A percentile compares a stretch with the other conserved stretches of the same genome.
Conservation (phyloP, 768 basidiomycete genomes). For the Boletus subparvulus region DNA sequence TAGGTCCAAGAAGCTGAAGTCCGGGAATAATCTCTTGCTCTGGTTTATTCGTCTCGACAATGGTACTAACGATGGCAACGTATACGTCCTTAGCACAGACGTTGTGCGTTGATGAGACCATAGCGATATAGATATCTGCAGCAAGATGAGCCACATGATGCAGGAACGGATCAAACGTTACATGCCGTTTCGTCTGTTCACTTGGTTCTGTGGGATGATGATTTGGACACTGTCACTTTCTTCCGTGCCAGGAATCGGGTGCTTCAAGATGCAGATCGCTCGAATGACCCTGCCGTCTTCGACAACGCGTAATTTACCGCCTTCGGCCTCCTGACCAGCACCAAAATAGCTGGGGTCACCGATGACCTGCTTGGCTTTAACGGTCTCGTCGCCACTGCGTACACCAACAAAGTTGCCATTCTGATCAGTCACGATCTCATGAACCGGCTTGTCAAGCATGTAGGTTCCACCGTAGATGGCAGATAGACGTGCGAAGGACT, state of each 20-base stretch:
- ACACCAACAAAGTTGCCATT: conserved; percentile 94
- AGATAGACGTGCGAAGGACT: conserved; percentile 95
- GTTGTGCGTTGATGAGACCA: conserved; percentile 96
- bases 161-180: conserved; percentile 2
- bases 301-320: conserved; percentile 81
- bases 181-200: conserved; percentile 86
- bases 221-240: conserved; percentile 95
- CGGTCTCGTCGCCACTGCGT: conserved; percentile 83
- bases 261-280: conserved; percentile 97
- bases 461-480: conserved; percentile 99
- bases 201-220: conserved; percentile 99
- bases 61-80: conserved; percentile 96
- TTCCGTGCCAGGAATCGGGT: conserved; percentile 97
- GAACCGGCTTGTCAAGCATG: conserved; percentile 96
- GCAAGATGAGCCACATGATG: conserved; percentile 4
- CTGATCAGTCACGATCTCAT: conserved; percentile 82
- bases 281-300: conserved; percentile 94
- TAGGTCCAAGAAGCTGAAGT: conserved; percentile 85
- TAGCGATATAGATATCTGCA: conserved; percentile 96
- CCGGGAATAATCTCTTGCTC: conserved; percentile 93
- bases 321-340: conserved; percentile 59
- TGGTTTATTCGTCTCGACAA: conserved; percentile 92
- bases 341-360: conserved; percentile 98
- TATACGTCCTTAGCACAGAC: conserved; percentile 95
- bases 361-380: conserved; percentile 96